Conservation (phyloP, 2,329 filamentous ascomycete genomes). For the Penicillium sclerotiorum region DNA sequence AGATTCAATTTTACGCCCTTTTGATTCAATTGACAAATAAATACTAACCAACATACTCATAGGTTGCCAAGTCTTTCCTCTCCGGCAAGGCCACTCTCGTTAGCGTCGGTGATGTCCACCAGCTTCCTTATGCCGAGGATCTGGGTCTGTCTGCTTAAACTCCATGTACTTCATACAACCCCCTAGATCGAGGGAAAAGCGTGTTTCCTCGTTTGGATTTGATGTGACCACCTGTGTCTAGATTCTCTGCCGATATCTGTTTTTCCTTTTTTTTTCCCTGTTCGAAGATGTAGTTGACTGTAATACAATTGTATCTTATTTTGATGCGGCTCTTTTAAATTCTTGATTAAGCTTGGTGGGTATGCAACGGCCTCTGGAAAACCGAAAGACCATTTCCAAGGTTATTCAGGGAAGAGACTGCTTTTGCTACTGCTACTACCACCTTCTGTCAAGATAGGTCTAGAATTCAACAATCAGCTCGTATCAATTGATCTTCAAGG, state of each 20-base stretch:
- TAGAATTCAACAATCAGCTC: too few relatives aligned
- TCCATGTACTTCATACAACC: slow-evolving; percentile 39
- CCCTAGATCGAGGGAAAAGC: slow-evolving; percentile 37
- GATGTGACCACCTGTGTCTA: slow-evolving; percentile 39
- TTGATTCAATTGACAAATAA: neutral
- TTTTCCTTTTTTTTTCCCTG: slow-evolving; percentile 38
- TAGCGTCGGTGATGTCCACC: slow-evolving; percentile 86
- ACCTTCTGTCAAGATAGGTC: too few relatives aligned
- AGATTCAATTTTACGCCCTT: slow-evolving; percentile 40
- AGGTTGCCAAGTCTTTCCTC: slow-evolving; percentile 87
- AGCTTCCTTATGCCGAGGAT: slow-evolving; percentile 90
- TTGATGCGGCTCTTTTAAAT: slow-evolving; percentile 13
- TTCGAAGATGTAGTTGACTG: slow-evolving; percentile 42
- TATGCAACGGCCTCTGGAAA: too few relatives aligned
- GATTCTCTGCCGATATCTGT: slow-evolving; percentile 42
- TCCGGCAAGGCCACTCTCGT: slow-evolving; percentile 87
- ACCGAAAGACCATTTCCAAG: too few relatives aligned
- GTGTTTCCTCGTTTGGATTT: slow-evolving; percentile 30
- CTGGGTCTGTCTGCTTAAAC: slow-evolving; percentile 89
- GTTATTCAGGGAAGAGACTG: too few relatives aligned
- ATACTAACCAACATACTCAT: slow-evolving; percentile 29
- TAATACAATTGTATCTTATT: slow-evolving; percentile 46
- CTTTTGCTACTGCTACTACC: too few relatives aligned
- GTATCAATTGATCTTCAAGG: too few relatives aligned
- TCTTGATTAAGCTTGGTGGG: neutral